Conservation (phyloP, 1,284 basidiomycete species). For the Cutaneotrichosporon spelunceum region DNA sequence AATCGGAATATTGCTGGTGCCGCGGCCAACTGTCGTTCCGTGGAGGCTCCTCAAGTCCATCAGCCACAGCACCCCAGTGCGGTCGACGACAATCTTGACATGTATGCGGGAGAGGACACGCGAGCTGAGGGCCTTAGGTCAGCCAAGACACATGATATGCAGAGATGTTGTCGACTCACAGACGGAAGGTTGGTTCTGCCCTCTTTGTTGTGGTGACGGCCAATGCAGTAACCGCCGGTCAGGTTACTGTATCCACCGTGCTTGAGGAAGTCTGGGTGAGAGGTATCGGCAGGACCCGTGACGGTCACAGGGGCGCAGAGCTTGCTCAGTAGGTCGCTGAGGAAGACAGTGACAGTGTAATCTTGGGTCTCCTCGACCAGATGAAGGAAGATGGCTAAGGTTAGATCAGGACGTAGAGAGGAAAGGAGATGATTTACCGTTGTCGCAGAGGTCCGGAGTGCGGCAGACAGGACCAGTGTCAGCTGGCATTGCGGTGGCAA, state of each 20-base stretch:
- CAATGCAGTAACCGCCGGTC: constrained; percentile 1
- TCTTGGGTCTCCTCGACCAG: constrained; percentile 6
- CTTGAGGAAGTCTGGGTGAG: neutral
- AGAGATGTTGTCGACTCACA: constrained; percentile 1
- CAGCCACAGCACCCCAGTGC: constrained; percentile 28
- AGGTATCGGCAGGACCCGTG: neutral
- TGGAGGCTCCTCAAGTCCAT: constrained; percentile 37
- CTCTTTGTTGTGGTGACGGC: constrained; percentile 4
- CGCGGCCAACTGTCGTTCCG: constrained; percentile 26
- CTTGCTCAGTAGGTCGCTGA: neutral
- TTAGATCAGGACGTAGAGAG: neutral
- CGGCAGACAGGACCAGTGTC: neutral
- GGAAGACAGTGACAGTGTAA: neutral
- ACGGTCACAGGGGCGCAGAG: neutral
- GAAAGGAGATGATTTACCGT: neutral
- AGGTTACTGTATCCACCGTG: neutral
- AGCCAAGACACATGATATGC: neutral
- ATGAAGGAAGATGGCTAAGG: neutral
- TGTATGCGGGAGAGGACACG: constrained; percentile 38
- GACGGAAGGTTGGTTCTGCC: neutral
- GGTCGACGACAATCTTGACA: constrained; percentile 29
- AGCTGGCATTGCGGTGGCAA: constrained; percentile 4
- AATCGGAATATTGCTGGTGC: neutral
- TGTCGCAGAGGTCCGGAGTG: neutral
- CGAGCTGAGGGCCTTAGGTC: constrained; percentile 26